Evolutionary conservation across 2,329 filamentous ascomycete genomes (phyloP).

Genomic region (Raffaelea ambrosiae): DNA sequence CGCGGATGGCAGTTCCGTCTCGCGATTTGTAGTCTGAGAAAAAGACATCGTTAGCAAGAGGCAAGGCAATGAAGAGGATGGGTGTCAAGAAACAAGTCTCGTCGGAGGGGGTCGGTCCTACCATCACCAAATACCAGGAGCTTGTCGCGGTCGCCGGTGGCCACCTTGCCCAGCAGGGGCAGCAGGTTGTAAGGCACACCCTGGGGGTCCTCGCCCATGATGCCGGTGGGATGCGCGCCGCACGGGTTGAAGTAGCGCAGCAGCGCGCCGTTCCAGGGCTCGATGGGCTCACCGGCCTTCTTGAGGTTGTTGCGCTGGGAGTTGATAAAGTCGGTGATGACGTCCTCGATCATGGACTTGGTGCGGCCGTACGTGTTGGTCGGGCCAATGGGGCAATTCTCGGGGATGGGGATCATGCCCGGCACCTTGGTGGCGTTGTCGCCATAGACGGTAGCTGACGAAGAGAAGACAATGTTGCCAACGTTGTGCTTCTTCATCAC

Average conservation of each 20-base stretch:
- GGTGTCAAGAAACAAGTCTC: no score
- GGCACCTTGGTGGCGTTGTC: constrained; percentile 89
- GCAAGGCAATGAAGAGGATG: not conserved
- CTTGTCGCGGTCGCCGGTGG: constrained; percentile 90
- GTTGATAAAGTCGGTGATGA: constrained; percentile 86
- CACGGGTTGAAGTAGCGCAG: constrained; percentile 97
- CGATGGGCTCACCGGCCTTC: constrained; percentile 68
- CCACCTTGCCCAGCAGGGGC: constrained; percentile 88
- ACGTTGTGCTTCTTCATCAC: constrained; percentile 88
- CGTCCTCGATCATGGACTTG: constrained; percentile 82
- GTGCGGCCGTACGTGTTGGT: constrained; percentile 98
- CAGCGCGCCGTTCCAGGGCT: constrained; percentile 87
- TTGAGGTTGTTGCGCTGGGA: constrained; percentile 75
- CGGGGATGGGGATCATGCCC: constrained; percentile 98
- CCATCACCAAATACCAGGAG: constrained; percentile 89
- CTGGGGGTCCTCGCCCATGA: constrained; percentile 97
- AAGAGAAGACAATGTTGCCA: constrained; percentile 96
- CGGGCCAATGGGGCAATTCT: constrained; percentile 89
- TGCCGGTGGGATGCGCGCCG: constrained; percentile 84
- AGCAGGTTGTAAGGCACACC: constrained; percentile 94
- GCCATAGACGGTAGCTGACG: constrained; percentile 95
- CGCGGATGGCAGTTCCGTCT: constrained; percentile 89
- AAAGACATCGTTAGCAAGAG: not conserved
- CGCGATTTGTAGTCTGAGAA: constrained; percentile 73
- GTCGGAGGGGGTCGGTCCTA: constrained; percentile 32